phyloP scores from a whole-genome alignment of 2,329 filamentous ascomycete genomes.

The Furcasterigmium sp. region DNA sequence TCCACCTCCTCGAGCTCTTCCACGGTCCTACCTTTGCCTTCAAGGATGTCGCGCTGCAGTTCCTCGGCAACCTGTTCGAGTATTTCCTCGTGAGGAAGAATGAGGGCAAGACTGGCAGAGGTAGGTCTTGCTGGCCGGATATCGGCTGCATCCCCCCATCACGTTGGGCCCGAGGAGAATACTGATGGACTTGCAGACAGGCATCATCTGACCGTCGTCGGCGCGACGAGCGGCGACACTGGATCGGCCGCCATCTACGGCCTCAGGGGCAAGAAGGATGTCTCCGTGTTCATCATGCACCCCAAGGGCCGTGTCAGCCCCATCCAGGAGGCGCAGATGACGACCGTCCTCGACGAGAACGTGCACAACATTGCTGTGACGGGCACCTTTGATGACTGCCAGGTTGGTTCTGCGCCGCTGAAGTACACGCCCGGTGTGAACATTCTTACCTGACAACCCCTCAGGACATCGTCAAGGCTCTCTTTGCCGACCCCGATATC shows the following conservation, averaged over 20 bases:
- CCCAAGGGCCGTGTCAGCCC: slow-evolving; percentile 87
- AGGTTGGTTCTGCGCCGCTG: slow-evolving; percentile 42
- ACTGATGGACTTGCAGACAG: slow-evolving; percentile 42
- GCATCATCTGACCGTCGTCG: slow-evolving; percentile 81
- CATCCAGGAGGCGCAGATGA: slow-evolving; percentile 97
- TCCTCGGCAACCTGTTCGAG: slow-evolving; percentile 93
- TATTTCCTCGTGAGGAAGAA: slow-evolving; percentile 78
- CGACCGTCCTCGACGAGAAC: slow-evolving; percentile 82
- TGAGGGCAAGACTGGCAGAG: slow-evolving; percentile 56
- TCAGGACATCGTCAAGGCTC: slow-evolving; percentile 84
- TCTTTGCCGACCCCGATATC: slow-evolving; percentile 81
- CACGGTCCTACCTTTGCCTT: slow-evolving; percentile 94
- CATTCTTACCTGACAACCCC: background rate
- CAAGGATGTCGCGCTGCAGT: slow-evolving; percentile 87
- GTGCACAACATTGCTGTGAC: slow-evolving; percentile 88
- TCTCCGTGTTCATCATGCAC: slow-evolving; percentile 91
- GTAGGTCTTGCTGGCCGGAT: slow-evolving; percentile 22
- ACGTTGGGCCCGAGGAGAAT: background rate
- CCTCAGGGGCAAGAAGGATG: slow-evolving; percentile 90
- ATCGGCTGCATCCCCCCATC: background rate
- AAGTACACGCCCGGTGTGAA: too few relatives aligned
- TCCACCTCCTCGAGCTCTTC: slow-evolving; percentile 90
- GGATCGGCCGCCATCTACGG: slow-evolving; percentile 96
- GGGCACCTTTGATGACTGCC: slow-evolving; percentile 94
- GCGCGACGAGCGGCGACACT: slow-evolving; percentile 82